Evolutionary conservation across 371 early-diverging fungal genomes (phyloP), one percentile per base, ranked within the genome.

Genomic region (Actinomucor elegans): DNA sequence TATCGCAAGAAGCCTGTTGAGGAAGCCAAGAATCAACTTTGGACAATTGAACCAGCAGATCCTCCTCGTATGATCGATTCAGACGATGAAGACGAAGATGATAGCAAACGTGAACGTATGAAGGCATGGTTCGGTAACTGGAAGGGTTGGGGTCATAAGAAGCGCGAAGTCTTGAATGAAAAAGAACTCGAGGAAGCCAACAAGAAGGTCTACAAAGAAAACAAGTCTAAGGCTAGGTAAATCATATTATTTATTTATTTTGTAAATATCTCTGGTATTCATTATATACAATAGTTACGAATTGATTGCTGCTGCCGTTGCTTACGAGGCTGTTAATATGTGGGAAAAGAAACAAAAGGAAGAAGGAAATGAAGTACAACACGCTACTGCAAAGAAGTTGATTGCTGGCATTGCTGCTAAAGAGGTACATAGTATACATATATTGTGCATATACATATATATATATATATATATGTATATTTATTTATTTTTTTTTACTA

Each of bases 291-390:
- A 14, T 32, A 66, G 62, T 51, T 77, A 76, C 47, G 78, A 80
- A 34, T 49, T 80, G 17, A 64, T 80, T 50, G 81, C 75, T 41
- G 81, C 76, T 37, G 81, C 81, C 28, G 81, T 73, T 36, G 78
- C 75, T 24, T 80, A 67, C 40, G 77, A 76, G 44, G 81, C 81
- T 38, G 70, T 76, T 42, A 78, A 63, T 50, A 23, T 65, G 8
- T 64, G 64, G 59, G 81, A 78, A 43, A 58, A 64, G 26, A 62
- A 67, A 33, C 64, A 67, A 28, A 50, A 55, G 33, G 55, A 59
- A 28, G 59, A 69, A 20, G 63, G 66, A 21, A 34, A 59, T 4
- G 67, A 59, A 0, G 67, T 59, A 17, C 60, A 60, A 15, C 75
- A 73, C 61, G 52, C 64, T 15, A 50, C 69, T 15, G 71, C 75